Evolutionary conservation across 2,329 filamentous ascomycete species (phyloP), one percentile per base, ranked within the genome.

Genomic region (Thermothelomyces thermophilus): DNA sequence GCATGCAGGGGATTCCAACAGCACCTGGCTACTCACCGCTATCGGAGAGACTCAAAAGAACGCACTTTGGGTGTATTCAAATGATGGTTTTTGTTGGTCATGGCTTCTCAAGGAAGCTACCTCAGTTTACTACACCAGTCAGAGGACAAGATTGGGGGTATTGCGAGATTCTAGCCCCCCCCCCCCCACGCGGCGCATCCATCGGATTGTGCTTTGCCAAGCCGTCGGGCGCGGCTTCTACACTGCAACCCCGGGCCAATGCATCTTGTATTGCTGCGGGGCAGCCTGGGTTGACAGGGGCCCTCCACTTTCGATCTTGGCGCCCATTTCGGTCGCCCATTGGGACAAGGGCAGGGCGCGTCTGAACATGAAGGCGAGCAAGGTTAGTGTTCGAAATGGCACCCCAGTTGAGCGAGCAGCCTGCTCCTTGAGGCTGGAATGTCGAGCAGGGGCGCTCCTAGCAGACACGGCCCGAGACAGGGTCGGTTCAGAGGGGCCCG

Each of bases 151-250:
- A 31, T 47, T 48, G 46, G 50, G 46, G 50, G 41, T 45, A 53
- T 51, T 51, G 45, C 33, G 16, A 48, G 44, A 41, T 46, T 44
- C 22, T 41, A 26, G 45, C 39, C 39, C 53, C 51, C 53, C 51
- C 30, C 41, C 55, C 55, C 55, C 50, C 55, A 50, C 50, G 46
- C 42, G 19, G 46, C 26, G 30, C 19, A 33, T 31, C 26, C 42
- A 49, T 46, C 46, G 40, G 22, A 48, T 46, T 48, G n/a, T 42
- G 26, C 24, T 41, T 41, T n/a, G 41, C 45, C 46, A 46, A 46
- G 46, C 31, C 31, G 24, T 26, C 35, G 2, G 40, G 20, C 40
- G 45, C 36, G 35, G 41, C 45, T 41, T 31, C 50, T 48, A 45
- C 48, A 45, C 14, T 52, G 50, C 36, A 50, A 52, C 46, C 42